Evolutionary conservation across 108 stramenopile species (phyloP), one percentile per base, ranked within the genome.

Genomic region (Pinguiococcus pyrenoidosus): DNA sequence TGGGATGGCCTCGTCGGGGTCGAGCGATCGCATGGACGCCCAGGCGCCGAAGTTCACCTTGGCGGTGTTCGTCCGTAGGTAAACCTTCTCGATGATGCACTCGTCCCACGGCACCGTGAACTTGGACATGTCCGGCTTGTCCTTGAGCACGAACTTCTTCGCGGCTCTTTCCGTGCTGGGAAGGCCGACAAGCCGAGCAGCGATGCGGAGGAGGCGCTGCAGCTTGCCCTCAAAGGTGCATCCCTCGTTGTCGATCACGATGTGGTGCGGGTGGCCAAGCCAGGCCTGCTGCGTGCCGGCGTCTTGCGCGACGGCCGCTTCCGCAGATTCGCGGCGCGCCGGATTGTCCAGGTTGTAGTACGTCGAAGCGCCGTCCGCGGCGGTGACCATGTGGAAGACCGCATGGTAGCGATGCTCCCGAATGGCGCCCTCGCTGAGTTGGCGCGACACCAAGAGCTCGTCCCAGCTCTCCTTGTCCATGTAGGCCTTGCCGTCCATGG

Each of bases 401-500:
- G 82, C 85, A 73, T 96, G 80, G 64, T 96, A 96, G 17, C 92
- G 68, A 2, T 47, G 41, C 22, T 68, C 66, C 1, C 64, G 59
- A 10, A 62, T n/a, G 17, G 10, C 13, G 22, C 8, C 44, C 34
- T 29, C 28, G 44, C 7, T 3, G 4, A 13, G n/a, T n/a, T n/a
- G n/a, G n/a, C n/a, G n/a, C n/a, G n/a, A n/a, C n/a, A n/a, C n/a
- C n/a, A n/a, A n/a, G n/a, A n/a, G n/a, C n/a, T n/a, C n/a, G n/a
- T n/a, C n/a, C n/a, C n/a, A n/a, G n/a, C n/a, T n/a, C 12, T 79
- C 72, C 5, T 51, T 44, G 9, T 41, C 38, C 62, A 96, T 72
- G 69, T 92, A 92, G 1, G 85, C 90, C 20, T 71, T 42, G 20
- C 89, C 89, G 67, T 92, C 90, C 84, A 92, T 84, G 2, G 81